Base-by-base conservation (phyloP, 305 asterid genomes). In the Salvia sclarea region DNA sequence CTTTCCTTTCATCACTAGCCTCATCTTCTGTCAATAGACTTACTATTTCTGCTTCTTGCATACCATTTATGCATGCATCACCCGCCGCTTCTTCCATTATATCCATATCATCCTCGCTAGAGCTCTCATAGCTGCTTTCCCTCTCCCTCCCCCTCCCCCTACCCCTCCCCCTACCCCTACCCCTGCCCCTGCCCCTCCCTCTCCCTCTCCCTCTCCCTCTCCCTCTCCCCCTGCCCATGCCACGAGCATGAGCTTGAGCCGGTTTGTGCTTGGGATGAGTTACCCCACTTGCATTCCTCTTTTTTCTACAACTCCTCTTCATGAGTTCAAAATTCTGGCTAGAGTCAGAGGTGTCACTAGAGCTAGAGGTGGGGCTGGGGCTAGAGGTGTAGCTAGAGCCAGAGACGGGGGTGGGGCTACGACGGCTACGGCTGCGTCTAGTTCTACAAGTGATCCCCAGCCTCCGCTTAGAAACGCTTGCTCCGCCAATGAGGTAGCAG, bases 261-360 rank as follows among this genome's bases (percentile, higher is more conserved):
- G 1, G 56, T 30, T 13, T 48, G 3, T 16, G 8, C 53, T 43
- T 45, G 18, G 61, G 59, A 22, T 2, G 63, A 30, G 52, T 48
- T 37, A 40, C 55, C 17, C 61, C 71, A 62, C 35, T 56, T 52
- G 64, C 44, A 10, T 64, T 58, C 14, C 53, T 22, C 60, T 2
- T 56, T 53, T 52, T 74, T 30, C 58, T 43, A 16, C 3, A 2
- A n/a, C 64, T 55, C 64, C 24, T 31, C 61, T 28, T 68, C 25
- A 44, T 37, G 1, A 2, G 53, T 28, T 30, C 48, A 63, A 49
- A 70, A 50, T 77, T 67, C 31, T 58, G 24, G 64, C 74, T 61
- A 53, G 79, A 74, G 68, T 74, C 57, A 53, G 70, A 74, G 31
- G 82, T 37, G 44, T 76, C 60, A 70, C 68, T 75, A 61, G 75